These are phyloP conservation scores for Aurantiochytrium sp. DNA, from an alignment of 108 stramenopile genomes.

Conservation along the genomic window DNA sequence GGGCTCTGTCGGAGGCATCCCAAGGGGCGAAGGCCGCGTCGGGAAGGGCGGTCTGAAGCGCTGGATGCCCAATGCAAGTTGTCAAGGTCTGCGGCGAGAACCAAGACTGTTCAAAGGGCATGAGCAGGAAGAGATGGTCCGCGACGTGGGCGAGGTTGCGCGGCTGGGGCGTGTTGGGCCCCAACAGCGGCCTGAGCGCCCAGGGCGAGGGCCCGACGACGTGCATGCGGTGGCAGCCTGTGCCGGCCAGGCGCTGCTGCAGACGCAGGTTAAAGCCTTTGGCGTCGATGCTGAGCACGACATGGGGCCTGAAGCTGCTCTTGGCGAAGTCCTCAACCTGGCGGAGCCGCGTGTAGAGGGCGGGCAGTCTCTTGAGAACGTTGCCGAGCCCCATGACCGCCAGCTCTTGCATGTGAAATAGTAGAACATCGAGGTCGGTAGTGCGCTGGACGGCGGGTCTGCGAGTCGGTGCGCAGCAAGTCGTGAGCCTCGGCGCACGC, in stretches of 20 bases:
- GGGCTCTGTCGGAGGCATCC: background rate
- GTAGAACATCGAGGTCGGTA: too few species aligned
- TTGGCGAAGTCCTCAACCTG: background rate
- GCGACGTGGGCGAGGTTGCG: background rate
- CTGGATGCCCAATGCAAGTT: background rate
- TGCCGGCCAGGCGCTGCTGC: background rate
- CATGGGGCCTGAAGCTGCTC: background rate
- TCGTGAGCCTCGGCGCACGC: too few species aligned
- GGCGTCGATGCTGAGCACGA: background rate
- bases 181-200: background rate
- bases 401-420: background rate
- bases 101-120: background rate
- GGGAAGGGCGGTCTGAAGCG: background rate
- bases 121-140: background rate
- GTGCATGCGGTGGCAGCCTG: background rate
- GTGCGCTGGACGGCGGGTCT: too few species aligned
- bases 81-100: background rate
- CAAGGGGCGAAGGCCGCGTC: background rate
- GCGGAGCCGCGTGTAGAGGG: background rate
- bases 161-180: background rate
- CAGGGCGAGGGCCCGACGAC: background rate
- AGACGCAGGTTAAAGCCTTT: background rate
- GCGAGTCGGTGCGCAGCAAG: too few species aligned
- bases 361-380: background rate
- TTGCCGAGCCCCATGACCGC: background rate